Base-by-base conservation (phyloP, 1,284 basidiomycete genomes). In the Lentinula novae-zelandiae region DNA sequence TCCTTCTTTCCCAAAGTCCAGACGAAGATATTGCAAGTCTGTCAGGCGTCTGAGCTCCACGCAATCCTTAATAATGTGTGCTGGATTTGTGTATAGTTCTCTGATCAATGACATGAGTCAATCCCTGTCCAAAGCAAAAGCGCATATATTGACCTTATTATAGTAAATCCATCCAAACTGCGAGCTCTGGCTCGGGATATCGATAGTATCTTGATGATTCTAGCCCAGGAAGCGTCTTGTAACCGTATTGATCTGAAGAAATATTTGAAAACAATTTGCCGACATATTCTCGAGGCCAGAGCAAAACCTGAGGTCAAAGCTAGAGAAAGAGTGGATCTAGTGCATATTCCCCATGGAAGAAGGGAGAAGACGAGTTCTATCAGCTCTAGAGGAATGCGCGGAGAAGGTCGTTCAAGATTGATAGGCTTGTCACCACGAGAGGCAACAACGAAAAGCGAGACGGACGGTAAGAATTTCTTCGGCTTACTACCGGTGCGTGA, bases 271-370 rank as follows among this genome's bases (percentile, higher is more conserved):
- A 75, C 70, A 52, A 81, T 71, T 53, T 75, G 71, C 10, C 82
- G 78, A 60, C 82, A 71, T 22, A 67, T 69, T 52, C 64, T 73
- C 2, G 81, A 83, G 12, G 73, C 76, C 38, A 78, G 70, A 27
- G 75, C 73, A 57, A 81, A 69, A 6, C 44, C 44, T 20, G 73
- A 65, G 17, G 69, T 68, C 53, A 83, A 75, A 1, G 64, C 64
- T 12, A 63, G 64, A 22, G 20, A 46, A 20, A 46, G 66, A 81
- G 77, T 48, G 62, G 62, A 36, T 49, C 20, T 60, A 40, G 64
- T 57, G 49, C 34, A 49, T 44, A 27, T 34, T 12, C 17, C n/a
- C 33, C 27, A 17, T 6, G 39, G 40, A 7, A 56, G 22, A 12
- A 56, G 3, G 17, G 22, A 22, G 22, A 56, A 5, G 17, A 56